Evolutionary conservation across 495 filamentous ascomycete genomes (phyloP), one percentile per base, ranked within the genome.

Genomic region (Recurvomyces mirabilis): DNA sequence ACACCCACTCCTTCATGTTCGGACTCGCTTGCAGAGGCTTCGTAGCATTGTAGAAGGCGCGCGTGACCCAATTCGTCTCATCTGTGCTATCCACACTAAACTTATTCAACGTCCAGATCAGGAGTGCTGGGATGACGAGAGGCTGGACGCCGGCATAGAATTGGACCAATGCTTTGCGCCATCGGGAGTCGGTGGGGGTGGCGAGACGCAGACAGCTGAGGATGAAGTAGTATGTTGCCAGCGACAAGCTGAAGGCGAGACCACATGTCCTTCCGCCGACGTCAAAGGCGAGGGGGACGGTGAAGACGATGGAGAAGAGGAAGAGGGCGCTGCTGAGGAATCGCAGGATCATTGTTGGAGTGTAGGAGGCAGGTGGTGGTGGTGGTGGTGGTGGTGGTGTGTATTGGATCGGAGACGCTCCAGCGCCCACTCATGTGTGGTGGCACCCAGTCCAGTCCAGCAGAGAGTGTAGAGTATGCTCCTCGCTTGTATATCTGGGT

Each of bases 231-330:
- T 93, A 94, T 49, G 69, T 66, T 26, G 87, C 81, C 15, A 98
- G 73, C 11, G 85, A 76, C 30, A 94, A 73, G 51, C 86, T 93
- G 65, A 85, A 95, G 54, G 85, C 87, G 53, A 98, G 74, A 52
- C 91, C 91, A 61, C 86, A 88, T 49, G 87, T 85, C 60, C 87
- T 78, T 38, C 91, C 91, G 60, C 91, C 91, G 56, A 98, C 87
- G 70, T 98, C 91, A 65, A 95, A 98, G 51, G 91, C 81, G 43
- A 98, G 76, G 46, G 91, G 91, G 62, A 96, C 84, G 39, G 84
- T 91, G 55, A 94, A 77, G 59, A 98, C 78, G 60, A 89, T 86
- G 62, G 81, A 79, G 62, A 81, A 69, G 52, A 98, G 75, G 67
- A 93, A 94, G 64, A 83, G 62, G 59, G 78, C 71, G 63, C 61